Evolutionary conservation across 805 yeast species (phyloP).

Genomic region (Blastobotrys mokoenaii): DNA sequence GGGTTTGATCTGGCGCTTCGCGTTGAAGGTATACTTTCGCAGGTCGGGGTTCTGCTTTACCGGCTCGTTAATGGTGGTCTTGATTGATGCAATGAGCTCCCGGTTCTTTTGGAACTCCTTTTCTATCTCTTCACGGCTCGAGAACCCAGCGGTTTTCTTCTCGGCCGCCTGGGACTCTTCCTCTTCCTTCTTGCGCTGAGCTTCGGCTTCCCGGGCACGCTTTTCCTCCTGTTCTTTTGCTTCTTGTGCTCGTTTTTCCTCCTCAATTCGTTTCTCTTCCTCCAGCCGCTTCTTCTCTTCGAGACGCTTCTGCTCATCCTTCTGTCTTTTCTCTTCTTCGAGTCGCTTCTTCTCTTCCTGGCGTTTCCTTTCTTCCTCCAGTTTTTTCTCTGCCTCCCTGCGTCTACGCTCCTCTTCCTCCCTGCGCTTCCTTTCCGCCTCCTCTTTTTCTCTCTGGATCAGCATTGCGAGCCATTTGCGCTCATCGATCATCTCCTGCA

Average conservation of each 20-base stretch:
- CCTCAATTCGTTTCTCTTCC: slow-evolving; percentile 12
- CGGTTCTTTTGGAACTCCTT: slow-evolving; percentile 25
- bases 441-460: background rate
- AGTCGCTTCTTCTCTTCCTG: slow-evolving; percentile 9
- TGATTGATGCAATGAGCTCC: slow-evolving; percentile 39
- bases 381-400: slow-evolving; percentile 17
- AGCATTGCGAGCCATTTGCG: background rate
- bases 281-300: slow-evolving; percentile 12
- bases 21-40: slow-evolving; percentile 47
- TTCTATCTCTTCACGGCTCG: slow-evolving; percentile 23
- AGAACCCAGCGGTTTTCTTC: slow-evolving; percentile 11
- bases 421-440: slow-evolving; percentile 10
- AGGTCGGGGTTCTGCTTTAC: slow-evolving; percentile 44
- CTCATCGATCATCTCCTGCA: slow-evolving; percentile 1
- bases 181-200: slow-evolving; percentile 20
- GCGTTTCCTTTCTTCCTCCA: slow-evolving; percentile 14
- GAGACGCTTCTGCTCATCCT: slow-evolving; percentile 15
- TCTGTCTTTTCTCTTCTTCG: slow-evolving; percentile 7
- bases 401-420: slow-evolving; percentile 16
- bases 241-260: slow-evolving; percentile 18
- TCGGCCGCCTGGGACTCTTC: slow-evolving; percentile 13
- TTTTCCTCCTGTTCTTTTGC: slow-evolving; percentile 19
- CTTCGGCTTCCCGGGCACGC: slow-evolving; percentile 20
- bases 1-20: slow-evolving; percentile 73
- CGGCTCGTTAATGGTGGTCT: slow-evolving; percentile 47